These are phyloP conservation scores for Hypoxylon fragiforme DNA, from an alignment of 495 filamentous ascomycete genomes.

Conservation along the genomic window DNA sequence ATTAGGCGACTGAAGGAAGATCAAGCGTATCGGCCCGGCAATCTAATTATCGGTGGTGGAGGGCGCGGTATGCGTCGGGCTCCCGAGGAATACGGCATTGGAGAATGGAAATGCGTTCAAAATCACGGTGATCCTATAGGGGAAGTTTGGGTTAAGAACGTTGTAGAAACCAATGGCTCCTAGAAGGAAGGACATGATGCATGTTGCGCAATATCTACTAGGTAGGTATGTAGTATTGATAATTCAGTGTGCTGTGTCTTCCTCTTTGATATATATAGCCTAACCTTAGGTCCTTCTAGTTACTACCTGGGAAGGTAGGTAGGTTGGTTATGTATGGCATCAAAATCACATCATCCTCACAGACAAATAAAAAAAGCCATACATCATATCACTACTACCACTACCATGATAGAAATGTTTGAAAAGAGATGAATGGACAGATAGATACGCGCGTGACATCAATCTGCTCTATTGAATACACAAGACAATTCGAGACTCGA, in stretches of 20 bases:
- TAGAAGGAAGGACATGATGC: neutral
- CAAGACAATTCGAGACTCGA: slow-evolving; percentile 7
- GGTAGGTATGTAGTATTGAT: neutral
- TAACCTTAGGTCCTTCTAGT: too few relatives aligned
- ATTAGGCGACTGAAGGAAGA: slow-evolving; percentile 72
- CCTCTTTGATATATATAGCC: too few relatives aligned
- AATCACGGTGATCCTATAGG: slow-evolving; percentile 68
- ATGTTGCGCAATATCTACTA: neutral
- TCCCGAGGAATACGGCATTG: slow-evolving; percentile 64
- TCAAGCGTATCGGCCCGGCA: slow-evolving; percentile 72
- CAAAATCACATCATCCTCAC: too few relatives aligned
- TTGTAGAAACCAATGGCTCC: neutral
- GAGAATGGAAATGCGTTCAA: slow-evolving; percentile 69
- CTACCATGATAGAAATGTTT: too few relatives aligned
- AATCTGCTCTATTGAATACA: slow-evolving; percentile 39
- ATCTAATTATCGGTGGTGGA: slow-evolving; percentile 79
- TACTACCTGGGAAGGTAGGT: too few relatives aligned
- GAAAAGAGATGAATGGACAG: too few relatives aligned
- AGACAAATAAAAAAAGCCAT: too few relatives aligned
- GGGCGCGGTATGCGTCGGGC: slow-evolving; percentile 66
- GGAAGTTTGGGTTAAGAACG: slow-evolving; percentile 59
- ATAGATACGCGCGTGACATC: slow-evolving; percentile 15
- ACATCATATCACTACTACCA: too few relatives aligned
- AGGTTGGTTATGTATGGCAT: too few relatives aligned
- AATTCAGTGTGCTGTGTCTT: too few relatives aligned